phyloP scores from a whole-genome alignment of 2,329 filamentous ascomycete species.

The Geosmithia flava region DNA sequence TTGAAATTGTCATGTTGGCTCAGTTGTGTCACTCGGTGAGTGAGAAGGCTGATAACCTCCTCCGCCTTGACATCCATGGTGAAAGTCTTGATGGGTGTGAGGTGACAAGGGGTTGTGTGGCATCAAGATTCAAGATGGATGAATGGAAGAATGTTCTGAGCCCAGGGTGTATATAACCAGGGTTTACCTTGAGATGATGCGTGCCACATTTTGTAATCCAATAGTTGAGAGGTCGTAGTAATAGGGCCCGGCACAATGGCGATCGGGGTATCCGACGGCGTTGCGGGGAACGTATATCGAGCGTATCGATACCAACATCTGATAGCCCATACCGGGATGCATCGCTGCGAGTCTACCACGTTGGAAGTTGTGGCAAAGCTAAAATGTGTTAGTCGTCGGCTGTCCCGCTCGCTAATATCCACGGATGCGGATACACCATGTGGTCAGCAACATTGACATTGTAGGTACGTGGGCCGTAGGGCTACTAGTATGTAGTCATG shows the following conservation, averaged over 20 bases:
- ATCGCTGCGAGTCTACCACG: not conserved
- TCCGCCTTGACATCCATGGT: conserved; percentile 1
- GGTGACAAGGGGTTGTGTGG: not conserved
- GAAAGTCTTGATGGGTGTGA: not conserved
- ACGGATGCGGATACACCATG: too few relatives aligned
- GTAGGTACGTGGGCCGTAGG: too few relatives aligned
- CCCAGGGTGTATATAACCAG: not conserved
- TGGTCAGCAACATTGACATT: too few relatives aligned
- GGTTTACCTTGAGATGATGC: too few relatives aligned
- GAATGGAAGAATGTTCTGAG: not conserved
- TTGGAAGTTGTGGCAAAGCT: too few relatives aligned
- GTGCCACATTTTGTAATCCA: too few relatives aligned
- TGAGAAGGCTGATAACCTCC: not conserved
- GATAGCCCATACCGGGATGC: not conserved
- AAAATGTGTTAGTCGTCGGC: too few relatives aligned
- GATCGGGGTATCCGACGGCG: not conserved
- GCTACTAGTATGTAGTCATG: too few relatives aligned
- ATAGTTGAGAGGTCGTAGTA: not conserved
- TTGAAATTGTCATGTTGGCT: conserved; percentile 7
- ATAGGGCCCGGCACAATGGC: not conserved
- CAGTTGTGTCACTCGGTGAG: not conserved
- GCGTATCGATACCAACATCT: not conserved
- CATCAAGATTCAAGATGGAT: too few relatives aligned
- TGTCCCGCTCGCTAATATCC: too few relatives aligned
- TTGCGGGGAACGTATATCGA: not conserved